phyloP scores from a whole-genome alignment of 169 alveolate genomes.

The Eimeria praecox region DNA sequence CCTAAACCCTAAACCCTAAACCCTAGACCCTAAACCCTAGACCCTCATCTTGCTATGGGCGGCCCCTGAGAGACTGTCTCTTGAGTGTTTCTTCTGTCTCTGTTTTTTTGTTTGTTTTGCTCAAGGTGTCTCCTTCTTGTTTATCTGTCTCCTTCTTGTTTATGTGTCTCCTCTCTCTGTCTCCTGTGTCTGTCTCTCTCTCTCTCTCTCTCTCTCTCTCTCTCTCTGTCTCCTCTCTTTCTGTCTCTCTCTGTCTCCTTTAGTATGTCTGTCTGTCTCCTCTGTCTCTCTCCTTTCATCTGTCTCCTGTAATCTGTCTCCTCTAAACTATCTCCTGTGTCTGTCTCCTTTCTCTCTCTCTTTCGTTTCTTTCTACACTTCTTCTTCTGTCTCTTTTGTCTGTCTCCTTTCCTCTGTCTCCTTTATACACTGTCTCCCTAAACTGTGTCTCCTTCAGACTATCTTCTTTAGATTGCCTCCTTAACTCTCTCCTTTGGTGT shows the following conservation, averaged over 20 bases:
- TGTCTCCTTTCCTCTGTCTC: not conserved
- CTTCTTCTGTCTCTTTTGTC: not conserved
- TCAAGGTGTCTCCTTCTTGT: too few species aligned
- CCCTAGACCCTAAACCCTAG: slow-evolving; percentile 34
- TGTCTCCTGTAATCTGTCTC: too few species aligned
- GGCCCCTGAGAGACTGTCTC: too few species aligned
- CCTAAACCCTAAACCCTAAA: slow-evolving; percentile 28
- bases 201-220: not conserved
- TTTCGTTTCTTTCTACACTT: not conserved
- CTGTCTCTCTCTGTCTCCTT: not conserved
- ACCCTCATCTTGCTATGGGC: not conserved
- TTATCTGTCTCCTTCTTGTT: too few species aligned
- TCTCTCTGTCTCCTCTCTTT: not conserved
- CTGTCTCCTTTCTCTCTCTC: not conserved
- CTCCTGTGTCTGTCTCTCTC: not conserved
- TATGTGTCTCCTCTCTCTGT: not conserved
- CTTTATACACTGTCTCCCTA: not conserved
- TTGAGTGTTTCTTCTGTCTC: too few species aligned
- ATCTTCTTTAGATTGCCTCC: too few species aligned
- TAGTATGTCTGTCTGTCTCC: not conserved
- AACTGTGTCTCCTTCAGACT: not conserved
- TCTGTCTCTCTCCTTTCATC: not conserved
- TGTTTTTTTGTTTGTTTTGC: too few species aligned
- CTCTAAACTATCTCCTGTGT: not conserved
- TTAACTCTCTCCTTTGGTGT: too few species aligned